phyloP scores from a whole-genome alignment of 345 rosid species.

The Melastoma malabathricum region DNA sequence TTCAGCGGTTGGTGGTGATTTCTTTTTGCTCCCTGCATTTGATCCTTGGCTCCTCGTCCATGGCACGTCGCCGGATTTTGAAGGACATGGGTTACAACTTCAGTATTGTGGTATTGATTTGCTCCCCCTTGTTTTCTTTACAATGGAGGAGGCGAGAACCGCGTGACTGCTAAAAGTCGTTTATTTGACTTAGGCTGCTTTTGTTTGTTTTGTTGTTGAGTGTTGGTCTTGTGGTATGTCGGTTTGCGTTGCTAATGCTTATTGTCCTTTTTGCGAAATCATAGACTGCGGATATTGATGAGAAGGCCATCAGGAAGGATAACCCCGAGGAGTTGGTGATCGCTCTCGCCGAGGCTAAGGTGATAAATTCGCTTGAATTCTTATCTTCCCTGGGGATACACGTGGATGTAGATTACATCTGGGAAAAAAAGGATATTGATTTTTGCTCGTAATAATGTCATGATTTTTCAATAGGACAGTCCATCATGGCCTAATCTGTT shows the following conservation, averaged over 20 bases:
- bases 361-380: constrained; percentile 4
- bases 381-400: no score
- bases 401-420: no score
- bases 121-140: neutral
- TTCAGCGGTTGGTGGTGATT: neutral
- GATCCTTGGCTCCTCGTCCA: constrained; percentile 72
- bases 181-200: neutral
- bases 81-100: constrained; percentile 87
- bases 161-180: neutral
- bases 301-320: constrained; percentile 57
- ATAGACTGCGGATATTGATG: constrained; percentile 92
- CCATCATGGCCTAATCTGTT: no score
- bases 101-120: constrained; percentile 32
- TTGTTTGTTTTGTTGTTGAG: neutral
- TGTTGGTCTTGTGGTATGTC: neutral
- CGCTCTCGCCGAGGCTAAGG: constrained; percentile 91
- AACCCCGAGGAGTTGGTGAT: constrained; percentile 80
- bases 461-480: no score
- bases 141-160: no score
- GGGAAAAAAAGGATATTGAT: no score
- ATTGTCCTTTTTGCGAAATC: neutral
- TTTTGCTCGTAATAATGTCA: no score
- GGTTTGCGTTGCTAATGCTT: no score
- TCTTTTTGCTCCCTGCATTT: constrained; percentile 25
- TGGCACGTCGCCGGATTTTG: constrained; percentile 53